Conservation (phyloP, 345 rosid genomes). For the Brassica cretica region DNA sequence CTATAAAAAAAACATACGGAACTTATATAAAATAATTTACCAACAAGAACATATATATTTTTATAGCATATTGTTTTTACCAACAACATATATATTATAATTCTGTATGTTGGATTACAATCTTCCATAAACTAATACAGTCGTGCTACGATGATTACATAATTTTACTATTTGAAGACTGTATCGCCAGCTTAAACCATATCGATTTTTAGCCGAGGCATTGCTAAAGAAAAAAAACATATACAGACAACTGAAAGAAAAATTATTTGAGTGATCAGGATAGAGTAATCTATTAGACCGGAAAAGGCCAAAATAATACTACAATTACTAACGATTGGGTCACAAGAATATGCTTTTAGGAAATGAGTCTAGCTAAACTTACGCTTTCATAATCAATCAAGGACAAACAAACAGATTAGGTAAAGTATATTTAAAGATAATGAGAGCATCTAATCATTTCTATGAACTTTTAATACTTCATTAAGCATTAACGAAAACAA, state of each 20-base stretch:
- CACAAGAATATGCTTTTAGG: conserved; percentile 35
- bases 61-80: not conserved
- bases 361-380: conserved; percentile 24
- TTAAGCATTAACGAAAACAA: conserved; percentile 7
- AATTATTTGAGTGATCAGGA: conserved; percentile 7
- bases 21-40: not conserved
- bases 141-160: not conserved
- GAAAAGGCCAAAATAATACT: conserved; percentile 16
- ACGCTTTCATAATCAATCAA: conserved; percentile 23
- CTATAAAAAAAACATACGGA: not conserved
- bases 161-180: not conserved
- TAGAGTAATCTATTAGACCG: not conserved
- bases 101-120: not conserved
- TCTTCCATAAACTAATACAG: not conserved
- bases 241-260: not conserved
- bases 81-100: not conserved
- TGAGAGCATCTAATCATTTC: conserved; percentile 32
- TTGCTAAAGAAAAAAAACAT: not conserved
- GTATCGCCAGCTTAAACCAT: not conserved
- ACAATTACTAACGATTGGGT: not conserved
- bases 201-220: not conserved
- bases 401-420: conserved; percentile 24
- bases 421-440: conserved; percentile 9
- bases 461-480: conserved; percentile 12
- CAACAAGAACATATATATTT: not conserved